These are phyloP conservation scores for Elasticomyces elasticus DNA, from an alignment of 495 filamentous ascomycete species.

Conservation along the genomic window DNA sequence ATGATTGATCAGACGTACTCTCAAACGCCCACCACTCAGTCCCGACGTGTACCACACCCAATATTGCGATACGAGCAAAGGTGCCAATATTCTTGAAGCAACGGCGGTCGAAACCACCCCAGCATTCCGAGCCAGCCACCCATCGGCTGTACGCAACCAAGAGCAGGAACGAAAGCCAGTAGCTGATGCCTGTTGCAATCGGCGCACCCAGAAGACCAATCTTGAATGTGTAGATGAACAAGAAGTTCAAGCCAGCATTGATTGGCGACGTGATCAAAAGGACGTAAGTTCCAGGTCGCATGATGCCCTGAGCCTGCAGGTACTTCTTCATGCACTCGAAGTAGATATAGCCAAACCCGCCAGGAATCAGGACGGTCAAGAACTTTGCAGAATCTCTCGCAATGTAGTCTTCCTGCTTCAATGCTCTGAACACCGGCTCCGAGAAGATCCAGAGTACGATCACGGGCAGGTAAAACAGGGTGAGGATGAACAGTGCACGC, in stretches of 20 bases:
- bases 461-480: conserved; percentile 66
- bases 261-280: conserved; percentile 74
- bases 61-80: conserved; percentile 64
- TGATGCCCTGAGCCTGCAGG: conserved; percentile 83
- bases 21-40: conserved; percentile 35
- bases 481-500: conserved; percentile 64
- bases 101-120: conserved; percentile 67
- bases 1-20: background rate
- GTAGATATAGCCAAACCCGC: conserved; percentile 81
- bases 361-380: conserved; percentile 67
- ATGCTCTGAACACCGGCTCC: conserved; percentile 60
- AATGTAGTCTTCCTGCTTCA: conserved; percentile 74
- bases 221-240: conserved; percentile 63
- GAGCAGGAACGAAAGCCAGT: conserved; percentile 75
- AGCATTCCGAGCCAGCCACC: conserved; percentile 62
- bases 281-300: conserved; percentile 80
- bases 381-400: conserved; percentile 67
- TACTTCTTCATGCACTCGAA: conserved; percentile 91
- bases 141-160: conserved; percentile 69
- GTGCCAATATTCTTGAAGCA: conserved; percentile 54
- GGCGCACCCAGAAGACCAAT: conserved; percentile 73
- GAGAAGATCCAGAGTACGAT: conserved; percentile 68
- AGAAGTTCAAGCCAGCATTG: conserved; percentile 66
- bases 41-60: conserved; percentile 82
- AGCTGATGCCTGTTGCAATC: conserved; percentile 71